Evolutionary conservation across 2,329 filamentous ascomycete species (phyloP), one percentile per base, ranked within the genome.

Genomic region (Dothistroma pini): DNA sequence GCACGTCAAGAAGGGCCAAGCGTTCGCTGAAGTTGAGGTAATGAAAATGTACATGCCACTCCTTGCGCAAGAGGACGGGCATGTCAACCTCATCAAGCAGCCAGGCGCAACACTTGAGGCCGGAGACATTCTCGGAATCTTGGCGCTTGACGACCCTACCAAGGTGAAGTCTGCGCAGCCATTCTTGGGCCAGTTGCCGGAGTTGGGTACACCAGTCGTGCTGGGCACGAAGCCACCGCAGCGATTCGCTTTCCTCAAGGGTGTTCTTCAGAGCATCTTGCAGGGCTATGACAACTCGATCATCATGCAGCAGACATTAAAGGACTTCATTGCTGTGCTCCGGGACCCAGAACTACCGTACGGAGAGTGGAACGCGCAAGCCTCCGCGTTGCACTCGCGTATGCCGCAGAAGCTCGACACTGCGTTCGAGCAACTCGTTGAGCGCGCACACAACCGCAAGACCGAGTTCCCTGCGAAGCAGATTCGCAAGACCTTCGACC

Each of bases 41-140:
- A 99, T 99, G 95, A 99, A 99, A 85, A 99, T 99, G 95, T 97
- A 97, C 84, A 99, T 99, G 95, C 95, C 95, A 72, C 84, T 99
- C 58, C 85, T 99, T 63, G 90, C 95, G 2, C 89, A 93, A 74
- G 95, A 99, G 77, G 95, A 96, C 71, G 95, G 95, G 81, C 85
- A 96, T 58, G 93, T 99, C 59, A 95, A 97, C 80, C 86, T 99
- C 71, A 96, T 99, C 83, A 99, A 99, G 86, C 95, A 97, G 80
- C 95, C 95, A 65, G 95, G 95, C 76, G 90, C 95, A n/a, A 96
- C 92, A 19, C 89, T 99, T 53, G 93, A 97, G 77, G 95, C 95
- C 74, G 95, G 95, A 77, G 95, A 99, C 75, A 97, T 99, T 63
- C 86, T 99, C n/a, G 95, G 93, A 80, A 97, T 99, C 66, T 85